Conservation (phyloP, 352 stramenopile species). For the Phytophthora niederhauseri region DNA sequence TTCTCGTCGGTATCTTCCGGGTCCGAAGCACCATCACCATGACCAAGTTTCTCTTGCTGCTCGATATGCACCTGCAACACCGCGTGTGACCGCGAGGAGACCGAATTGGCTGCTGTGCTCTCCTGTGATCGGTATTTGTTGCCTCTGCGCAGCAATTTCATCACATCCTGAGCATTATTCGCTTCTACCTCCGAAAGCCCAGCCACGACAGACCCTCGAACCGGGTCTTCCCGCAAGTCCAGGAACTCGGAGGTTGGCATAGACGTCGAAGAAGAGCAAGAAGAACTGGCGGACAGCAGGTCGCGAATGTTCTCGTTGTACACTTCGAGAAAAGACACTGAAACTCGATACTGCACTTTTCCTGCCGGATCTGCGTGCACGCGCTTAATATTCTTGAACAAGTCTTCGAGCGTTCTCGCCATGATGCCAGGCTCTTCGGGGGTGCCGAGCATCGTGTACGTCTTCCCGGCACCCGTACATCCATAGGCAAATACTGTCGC, state of each 20-base stretch:
- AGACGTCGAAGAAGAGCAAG: slow-evolving; percentile 23
- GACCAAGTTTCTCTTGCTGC: slow-evolving; percentile 53
- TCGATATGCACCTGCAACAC: slow-evolving; percentile 89
- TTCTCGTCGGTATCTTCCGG: slow-evolving; percentile 16
- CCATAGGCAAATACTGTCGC: slow-evolving; percentile 94
- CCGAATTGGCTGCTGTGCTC: slow-evolving; percentile 86
- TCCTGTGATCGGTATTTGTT: slow-evolving; percentile 91
- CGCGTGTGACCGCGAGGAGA: slow-evolving; percentile 90
- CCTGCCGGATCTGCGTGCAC: slow-evolving; percentile 24
- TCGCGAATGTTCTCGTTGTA: slow-evolving; percentile 96
- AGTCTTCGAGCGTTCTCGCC: slow-evolving; percentile 82
- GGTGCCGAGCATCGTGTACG: slow-evolving; percentile 92
- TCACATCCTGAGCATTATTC: slow-evolving; percentile 76
- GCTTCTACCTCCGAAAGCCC: slow-evolving; percentile 89
- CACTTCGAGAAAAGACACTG: slow-evolving; percentile 90
- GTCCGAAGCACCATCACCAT: slow-evolving; percentile 17
- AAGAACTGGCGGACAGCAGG: slow-evolving; percentile 53
- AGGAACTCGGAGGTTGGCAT: slow-evolving; percentile 53
- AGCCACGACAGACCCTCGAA: slow-evolving; percentile 83
- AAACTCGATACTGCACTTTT: slow-evolving; percentile 52
- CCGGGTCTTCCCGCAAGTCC: slow-evolving; percentile 86
- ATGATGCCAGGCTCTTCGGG: slow-evolving; percentile 88
- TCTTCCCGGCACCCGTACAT: slow-evolving; percentile 91
- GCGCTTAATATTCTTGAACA: slow-evolving; percentile 80
- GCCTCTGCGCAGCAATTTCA: slow-evolving; percentile 86